Evolutionary conservation across 345 rosid species (phyloP).

Genomic region (Pistacia integerrima): DNA sequence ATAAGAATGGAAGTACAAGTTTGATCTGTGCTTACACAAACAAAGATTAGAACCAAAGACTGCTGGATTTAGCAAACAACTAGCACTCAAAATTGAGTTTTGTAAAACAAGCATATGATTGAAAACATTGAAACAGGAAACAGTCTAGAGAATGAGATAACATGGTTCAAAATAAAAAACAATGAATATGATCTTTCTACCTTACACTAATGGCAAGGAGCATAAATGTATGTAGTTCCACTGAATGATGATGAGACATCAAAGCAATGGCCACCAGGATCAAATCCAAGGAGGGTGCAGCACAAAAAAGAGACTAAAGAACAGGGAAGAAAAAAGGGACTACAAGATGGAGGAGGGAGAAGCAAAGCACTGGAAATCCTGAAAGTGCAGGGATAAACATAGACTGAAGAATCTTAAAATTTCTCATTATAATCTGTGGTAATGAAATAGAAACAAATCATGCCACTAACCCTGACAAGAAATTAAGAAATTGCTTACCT

Average conservation of each 20-base stretch:
- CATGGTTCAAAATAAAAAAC: not conserved
- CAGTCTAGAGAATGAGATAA: not conserved
- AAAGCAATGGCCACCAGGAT: not conserved
- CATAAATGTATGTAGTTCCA: not conserved
- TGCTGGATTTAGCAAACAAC: not conserved
- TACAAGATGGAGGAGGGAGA: not conserved
- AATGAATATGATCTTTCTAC: not conserved
- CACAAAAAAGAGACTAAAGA: too few relatives aligned
- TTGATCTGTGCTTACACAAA: not conserved
- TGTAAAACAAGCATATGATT: not conserved
- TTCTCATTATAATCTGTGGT: not conserved
- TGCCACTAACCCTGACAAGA: not conserved
- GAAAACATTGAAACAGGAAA: not conserved
- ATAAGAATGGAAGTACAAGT: not conserved
- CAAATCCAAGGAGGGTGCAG: not conserved
- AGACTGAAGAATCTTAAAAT: not conserved
- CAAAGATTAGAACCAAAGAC: not conserved
- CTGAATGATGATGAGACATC: not conserved
- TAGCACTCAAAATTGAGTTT: not conserved
- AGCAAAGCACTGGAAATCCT: not conserved
- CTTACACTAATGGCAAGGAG: not conserved
- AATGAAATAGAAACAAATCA: conserved; percentile 4
- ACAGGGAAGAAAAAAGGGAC: not conserved
- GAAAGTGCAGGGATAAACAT: not conserved
- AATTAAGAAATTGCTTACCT: conserved; percentile 47